Evolutionary conservation across 345 rosid genomes (phyloP).

Genomic region (Camelina hispida): DNA sequence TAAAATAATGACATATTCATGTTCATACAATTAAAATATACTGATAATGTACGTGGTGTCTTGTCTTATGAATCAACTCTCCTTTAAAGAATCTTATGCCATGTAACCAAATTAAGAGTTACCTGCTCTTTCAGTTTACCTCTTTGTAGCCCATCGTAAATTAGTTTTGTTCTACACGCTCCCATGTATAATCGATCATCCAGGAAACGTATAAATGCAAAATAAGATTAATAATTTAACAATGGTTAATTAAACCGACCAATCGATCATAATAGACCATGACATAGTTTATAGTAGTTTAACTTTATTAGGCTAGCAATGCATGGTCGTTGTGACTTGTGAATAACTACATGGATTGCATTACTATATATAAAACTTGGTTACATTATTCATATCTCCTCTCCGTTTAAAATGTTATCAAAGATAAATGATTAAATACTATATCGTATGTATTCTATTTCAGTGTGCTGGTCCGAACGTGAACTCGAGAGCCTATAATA

Average conservation of each 20-base stretch:
- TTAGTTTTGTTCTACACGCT: slow-evolving; percentile 14
- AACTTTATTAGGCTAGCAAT: too few relatives aligned
- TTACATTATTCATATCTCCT: too few relatives aligned
- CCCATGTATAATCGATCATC: slow-evolving; percentile 24
- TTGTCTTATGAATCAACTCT: slow-evolving; percentile 34
- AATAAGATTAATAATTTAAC: background rate
- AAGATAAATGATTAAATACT: background rate
- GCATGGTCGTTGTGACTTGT: too few relatives aligned
- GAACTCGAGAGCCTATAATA: background rate
- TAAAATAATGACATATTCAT: background rate
- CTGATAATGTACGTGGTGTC: slow-evolving; percentile 14
- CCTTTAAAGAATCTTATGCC: slow-evolving; percentile 15
- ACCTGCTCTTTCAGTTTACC: slow-evolving; percentile 18
- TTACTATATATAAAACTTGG: too few relatives aligned
- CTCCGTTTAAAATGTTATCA: too few relatives aligned
- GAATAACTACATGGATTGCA: too few relatives aligned
- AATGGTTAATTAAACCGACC: background rate
- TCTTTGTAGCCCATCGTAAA: slow-evolving; percentile 7
- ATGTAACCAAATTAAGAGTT: slow-evolving; percentile 1
- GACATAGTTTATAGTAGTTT: too few relatives aligned
- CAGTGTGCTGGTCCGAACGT: slow-evolving; percentile 6
- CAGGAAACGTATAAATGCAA: slow-evolving; percentile 6
- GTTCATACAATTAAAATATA: background rate
- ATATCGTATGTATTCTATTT: background rate
- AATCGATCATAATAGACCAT: background rate